phyloP scores from a whole-genome alignment of 768 basidiomycete genomes.

The Krasilnikovozyma curviuscula region DNA sequence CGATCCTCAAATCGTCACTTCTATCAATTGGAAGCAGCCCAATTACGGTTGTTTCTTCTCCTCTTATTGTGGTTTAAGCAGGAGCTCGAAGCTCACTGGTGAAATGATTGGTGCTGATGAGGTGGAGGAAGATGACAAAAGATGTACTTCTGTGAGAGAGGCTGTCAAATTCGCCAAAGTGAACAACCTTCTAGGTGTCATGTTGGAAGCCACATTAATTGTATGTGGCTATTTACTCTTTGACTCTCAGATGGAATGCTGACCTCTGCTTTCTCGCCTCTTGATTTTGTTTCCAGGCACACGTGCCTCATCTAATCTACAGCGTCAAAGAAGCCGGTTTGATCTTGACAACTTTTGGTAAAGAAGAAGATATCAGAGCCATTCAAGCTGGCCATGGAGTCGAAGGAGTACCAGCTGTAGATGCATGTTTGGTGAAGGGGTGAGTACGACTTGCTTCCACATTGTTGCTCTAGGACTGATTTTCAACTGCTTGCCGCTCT shows the following conservation, averaged over 20 bases:
- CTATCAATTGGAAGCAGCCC: constrained; percentile 97
- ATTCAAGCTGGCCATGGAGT: constrained; percentile 13
- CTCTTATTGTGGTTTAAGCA: constrained; percentile 55
- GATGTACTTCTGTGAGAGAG: constrained; percentile 53
- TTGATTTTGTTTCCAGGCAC: constrained; percentile 34
- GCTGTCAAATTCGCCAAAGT: constrained; percentile 82
- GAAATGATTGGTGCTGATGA: constrained; percentile 17
- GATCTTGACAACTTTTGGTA: constrained; percentile 66
- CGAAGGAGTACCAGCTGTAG: constrained; percentile 9
- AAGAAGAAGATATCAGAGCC: constrained; percentile 29
- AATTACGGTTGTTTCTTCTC: constrained; percentile 97
- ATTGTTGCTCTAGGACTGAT: too few species aligned
- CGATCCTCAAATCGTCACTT: constrained; percentile 69
- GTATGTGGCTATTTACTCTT: constrained; percentile 32
- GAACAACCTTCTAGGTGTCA: constrained; percentile 82
- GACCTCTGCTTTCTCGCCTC: not conserved
- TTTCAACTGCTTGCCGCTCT: too few species aligned
- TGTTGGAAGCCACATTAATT: constrained; percentile 68
- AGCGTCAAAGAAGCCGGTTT: constrained; percentile 76
- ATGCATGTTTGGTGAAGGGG: constrained; percentile 14
- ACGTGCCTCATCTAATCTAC: constrained; percentile 74
- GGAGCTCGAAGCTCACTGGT: not conserved
- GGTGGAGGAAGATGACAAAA: constrained; percentile 29
- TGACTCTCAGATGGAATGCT: not conserved
- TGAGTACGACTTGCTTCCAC: too few species aligned